These are phyloP conservation scores for Suhomyces bokatorum DNA, from an alignment of 1,139 yeast genomes.

Conservation along the genomic window DNA sequence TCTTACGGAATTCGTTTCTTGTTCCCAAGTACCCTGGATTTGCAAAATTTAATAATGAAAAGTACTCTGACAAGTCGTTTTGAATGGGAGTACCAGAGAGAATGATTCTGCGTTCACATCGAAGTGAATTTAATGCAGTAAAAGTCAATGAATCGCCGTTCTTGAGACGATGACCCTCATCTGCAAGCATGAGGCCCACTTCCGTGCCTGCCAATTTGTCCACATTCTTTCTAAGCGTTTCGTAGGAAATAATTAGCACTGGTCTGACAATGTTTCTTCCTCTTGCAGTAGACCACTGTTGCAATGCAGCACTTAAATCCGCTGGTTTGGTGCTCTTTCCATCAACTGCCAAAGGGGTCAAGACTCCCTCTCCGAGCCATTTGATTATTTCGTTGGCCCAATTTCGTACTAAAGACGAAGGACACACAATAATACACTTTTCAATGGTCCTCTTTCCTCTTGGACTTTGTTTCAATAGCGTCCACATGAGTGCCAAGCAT, in stretches of 20 bases:
- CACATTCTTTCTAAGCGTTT: slow-evolving; percentile 85
- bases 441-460: slow-evolving; percentile 82
- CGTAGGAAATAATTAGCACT: slow-evolving; percentile 92
- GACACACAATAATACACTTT: slow-evolving; percentile 93
- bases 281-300: slow-evolving; percentile 84
- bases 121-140: slow-evolving; percentile 78
- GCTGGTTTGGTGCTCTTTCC: slow-evolving; percentile 74
- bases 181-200: slow-evolving; percentile 87
- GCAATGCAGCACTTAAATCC: slow-evolving; percentile 69
- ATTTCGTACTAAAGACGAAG: slow-evolving; percentile 88
- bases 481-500: slow-evolving; percentile 93
- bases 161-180: slow-evolving; percentile 94
- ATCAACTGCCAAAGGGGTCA: slow-evolving; percentile 89
- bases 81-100: slow-evolving; percentile 97
- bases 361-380: slow-evolving; percentile 92
- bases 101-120: slow-evolving; percentile 86
- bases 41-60: slow-evolving; percentile 86
- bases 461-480: slow-evolving; percentile 85
- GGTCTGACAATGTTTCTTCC: slow-evolving; percentile 94
- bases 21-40: slow-evolving; percentile 93
- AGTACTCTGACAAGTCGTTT: slow-evolving; percentile 92
- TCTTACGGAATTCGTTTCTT: slow-evolving; percentile 77
- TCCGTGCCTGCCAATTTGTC: slow-evolving; percentile 75
- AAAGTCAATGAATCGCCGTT: slow-evolving; percentile 94
- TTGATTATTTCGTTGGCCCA: slow-evolving; percentile 97